Percentiles rank a stretch among this genome's conserved stretches.
Conservation (phyloP, 495 filamentous ascomycete genomes). For the Massariosphaeria phaeospora region DNA sequence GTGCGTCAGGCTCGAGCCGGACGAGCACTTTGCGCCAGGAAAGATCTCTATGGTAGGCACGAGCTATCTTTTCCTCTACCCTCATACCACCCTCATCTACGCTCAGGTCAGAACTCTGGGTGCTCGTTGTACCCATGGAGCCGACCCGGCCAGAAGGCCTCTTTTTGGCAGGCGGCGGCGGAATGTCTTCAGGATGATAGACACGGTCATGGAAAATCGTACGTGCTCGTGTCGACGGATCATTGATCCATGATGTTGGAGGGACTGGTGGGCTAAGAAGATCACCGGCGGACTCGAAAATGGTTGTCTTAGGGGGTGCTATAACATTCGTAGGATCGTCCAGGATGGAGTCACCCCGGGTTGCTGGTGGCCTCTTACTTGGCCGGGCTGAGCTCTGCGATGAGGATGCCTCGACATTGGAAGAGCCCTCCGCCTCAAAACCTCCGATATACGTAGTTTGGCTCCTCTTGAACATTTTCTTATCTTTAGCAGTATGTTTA, state of each 20-base stretch:
- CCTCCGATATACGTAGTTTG: constrained; percentile 32
- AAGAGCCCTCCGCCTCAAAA: constrained; percentile 1
- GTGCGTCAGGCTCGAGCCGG: constrained; percentile 89
- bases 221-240: constrained; percentile 74
- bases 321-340: constrained; percentile 45
- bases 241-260: constrained; percentile 68
- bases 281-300: constrained; percentile 92
- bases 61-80: constrained; percentile 94
- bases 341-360: constrained; percentile 46
- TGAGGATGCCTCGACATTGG: constrained; percentile 27
- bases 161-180: constrained; percentile 62
- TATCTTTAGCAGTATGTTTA: constrained; percentile 35
- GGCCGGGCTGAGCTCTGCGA: constrained; percentile 9
- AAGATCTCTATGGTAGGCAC: constrained; percentile 84
- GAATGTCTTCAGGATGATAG: constrained; percentile 90
- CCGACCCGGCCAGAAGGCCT: constrained; percentile 43
- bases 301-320: constrained; percentile 83
- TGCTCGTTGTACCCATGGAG: constrained; percentile 40
- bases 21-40: constrained; percentile 97
- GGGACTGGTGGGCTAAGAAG: constrained; percentile 87
- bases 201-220: constrained; percentile 97
- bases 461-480: constrained; percentile 37
- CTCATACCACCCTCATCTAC: constrained; percentile 56
- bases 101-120: constrained; percentile 20
- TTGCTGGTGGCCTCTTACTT: constrained; percentile 34